These are phyloP conservation scores for Acacia concinna DNA, from an alignment of 331 rosid species.

Conservation along the genomic window DNA sequence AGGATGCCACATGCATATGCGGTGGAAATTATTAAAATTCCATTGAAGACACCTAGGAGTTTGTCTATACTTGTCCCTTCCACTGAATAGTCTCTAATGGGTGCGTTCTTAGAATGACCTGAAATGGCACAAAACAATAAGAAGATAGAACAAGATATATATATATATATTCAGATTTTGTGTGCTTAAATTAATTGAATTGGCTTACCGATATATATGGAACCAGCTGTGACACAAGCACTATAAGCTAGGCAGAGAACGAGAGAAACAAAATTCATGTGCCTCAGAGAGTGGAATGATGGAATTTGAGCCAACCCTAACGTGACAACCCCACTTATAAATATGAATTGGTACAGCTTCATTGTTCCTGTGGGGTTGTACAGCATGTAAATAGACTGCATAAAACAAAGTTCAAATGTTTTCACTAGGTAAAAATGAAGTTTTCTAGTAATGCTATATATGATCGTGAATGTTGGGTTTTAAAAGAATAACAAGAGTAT, in stretches of 20 bases:
- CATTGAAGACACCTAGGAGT: conserved; percentile 60
- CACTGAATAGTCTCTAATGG: conserved; percentile 48
- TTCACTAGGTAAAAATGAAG: too few species aligned
- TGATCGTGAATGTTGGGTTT: too few species aligned
- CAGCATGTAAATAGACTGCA: conserved; percentile 66
- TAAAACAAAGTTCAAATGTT: background rate
- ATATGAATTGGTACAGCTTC: conserved; percentile 67
- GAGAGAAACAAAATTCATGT: conserved; percentile 68
- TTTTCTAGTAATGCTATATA: too few species aligned
- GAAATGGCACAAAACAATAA: background rate
- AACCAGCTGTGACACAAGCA: conserved; percentile 54
- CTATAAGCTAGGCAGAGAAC: conserved; percentile 57
- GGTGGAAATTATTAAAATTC: conserved; percentile 69
- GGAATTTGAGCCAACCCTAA: conserved; percentile 78
- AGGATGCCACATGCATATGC: conserved; percentile 75
- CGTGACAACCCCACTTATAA: conserved; percentile 53
- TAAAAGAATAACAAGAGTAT: too few species aligned
- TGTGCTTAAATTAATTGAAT: background rate
- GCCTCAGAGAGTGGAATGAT: conserved; percentile 83
- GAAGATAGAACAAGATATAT: background rate
- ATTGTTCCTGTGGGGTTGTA: conserved; percentile 61
- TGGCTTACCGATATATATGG: conserved; percentile 68
- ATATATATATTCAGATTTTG: background rate
- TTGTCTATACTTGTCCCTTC: conserved; percentile 39
- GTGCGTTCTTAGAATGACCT: conserved; percentile 70